phyloP scores from a whole-genome alignment of 805 yeast species.

The Wickerhamiella kazuoi region DNA sequence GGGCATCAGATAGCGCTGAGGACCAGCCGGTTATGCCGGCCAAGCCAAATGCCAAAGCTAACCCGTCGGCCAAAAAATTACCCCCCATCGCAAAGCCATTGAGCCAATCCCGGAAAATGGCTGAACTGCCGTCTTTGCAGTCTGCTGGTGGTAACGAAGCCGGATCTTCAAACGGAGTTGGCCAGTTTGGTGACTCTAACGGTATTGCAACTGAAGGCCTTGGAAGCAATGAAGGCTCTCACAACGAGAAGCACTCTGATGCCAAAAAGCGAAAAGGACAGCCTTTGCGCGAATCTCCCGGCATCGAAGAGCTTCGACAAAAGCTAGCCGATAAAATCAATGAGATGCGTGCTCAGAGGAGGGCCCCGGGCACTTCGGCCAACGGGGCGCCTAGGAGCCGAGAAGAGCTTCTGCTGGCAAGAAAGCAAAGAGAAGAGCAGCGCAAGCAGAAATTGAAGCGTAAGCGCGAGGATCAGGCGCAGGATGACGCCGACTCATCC shows the following conservation, averaged over 20 bases:
- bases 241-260: background rate
- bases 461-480: slow-evolving; percentile 19
- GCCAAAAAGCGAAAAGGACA: slow-evolving; percentile 13
- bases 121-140: background rate
- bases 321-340: slow-evolving; percentile 60
- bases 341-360: slow-evolving; percentile 57
- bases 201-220: background rate
- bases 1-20: slow-evolving; percentile 6
- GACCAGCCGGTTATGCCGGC: background rate
- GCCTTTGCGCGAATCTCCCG: slow-evolving; percentile 14
- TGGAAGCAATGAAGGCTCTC: background rate
- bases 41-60: background rate
- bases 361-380: slow-evolving; percentile 73
- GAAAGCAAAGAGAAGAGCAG: slow-evolving; percentile 25
- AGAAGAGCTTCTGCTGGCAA: slow-evolving; percentile 28
- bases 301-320: slow-evolving; percentile 53
- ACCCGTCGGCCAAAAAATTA: background rate
- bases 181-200: too few species aligned
- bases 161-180: too few species aligned
- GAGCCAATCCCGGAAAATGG: background rate
- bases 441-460: slow-evolving; percentile 20
- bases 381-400: slow-evolving; percentile 65
- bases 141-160: background rate
- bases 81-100: background rate
- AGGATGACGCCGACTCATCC: slow-evolving; percentile 18